Evolutionary conservation across 306 rosid genomes (phyloP), one percentile per base, ranked within the genome.

Genomic region (Rosa lucieae): DNA sequence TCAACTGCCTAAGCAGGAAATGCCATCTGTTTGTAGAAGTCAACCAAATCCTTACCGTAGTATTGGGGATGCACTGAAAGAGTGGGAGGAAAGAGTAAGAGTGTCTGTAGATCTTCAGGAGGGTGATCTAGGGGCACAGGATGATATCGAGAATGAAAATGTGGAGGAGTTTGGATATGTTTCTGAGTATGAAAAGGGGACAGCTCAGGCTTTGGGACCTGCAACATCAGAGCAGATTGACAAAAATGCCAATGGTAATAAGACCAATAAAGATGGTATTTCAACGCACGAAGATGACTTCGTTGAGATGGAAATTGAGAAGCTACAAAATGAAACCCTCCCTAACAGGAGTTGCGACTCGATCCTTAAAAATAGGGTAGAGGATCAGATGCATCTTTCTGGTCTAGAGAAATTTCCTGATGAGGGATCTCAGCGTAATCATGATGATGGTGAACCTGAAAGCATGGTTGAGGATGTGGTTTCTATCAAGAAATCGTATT

Each of bases 161-260:
- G 95, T 95, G n/a, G 89, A 89, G 49, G 98, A 95, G 82, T 95
- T 89, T 86, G 97, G 98, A 42, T 92, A 80, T 82, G 98, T 95
- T 59, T 76, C 92, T 7, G 92, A 90, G 82, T 88, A 83, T 77
- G 98, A 88, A 59, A 85, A 83, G 84, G 99, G 99, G 35, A 91
- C 94, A 44, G 84, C 88, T 51, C 99, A 95, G 85, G 97, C 99
- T 37, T 63, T 92, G 90, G 99, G 99, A 21, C 91, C 93, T 75
- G 99, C 99, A 74, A 89, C 91, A 23, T 67, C 88, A 35, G 99
- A 95, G 75, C 99, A 95, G 86, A 82, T 84, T 40, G 90, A 91
- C 78, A 84, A 48, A 83, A 89, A 83, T 81, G 82, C 86, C 74
- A 80, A 83, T 74, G 72, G 55, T 15, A 73, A 80, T 76, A 88